Conservation (phyloP, 371 early-diverging fungal genomes). For the Blyttiomyces sp. region DNA sequence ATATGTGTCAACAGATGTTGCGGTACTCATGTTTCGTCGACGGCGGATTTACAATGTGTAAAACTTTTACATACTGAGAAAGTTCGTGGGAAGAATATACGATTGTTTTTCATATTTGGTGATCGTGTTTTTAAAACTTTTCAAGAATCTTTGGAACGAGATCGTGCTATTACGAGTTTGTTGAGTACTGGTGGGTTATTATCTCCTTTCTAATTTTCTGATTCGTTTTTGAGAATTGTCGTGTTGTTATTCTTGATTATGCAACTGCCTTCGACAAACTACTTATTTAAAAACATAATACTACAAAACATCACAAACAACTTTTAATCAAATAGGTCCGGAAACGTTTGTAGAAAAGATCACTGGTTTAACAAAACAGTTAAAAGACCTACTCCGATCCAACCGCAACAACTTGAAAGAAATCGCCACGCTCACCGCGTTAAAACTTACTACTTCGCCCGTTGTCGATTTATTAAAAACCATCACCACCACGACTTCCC, state of each 20-base stretch:
- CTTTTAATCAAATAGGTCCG: slow-evolving; percentile 40
- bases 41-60: slow-evolving; percentile 62
- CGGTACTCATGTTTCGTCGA: slow-evolving; percentile 67
- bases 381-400: slow-evolving; percentile 39
- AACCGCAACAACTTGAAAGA: slow-evolving; percentile 49
- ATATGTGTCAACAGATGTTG: slow-evolving; percentile 64
- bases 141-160: slow-evolving; percentile 44
- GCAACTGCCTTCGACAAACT: no score
- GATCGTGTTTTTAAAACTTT: slow-evolving; percentile 56
- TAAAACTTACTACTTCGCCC: slow-evolving; percentile 24
- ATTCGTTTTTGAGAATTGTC: background rate
- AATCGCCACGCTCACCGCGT: slow-evolving; percentile 46
- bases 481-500: background rate
- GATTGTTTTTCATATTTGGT: slow-evolving; percentile 67
- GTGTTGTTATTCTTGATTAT: background rate
- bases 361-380: slow-evolving; percentile 41
- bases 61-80: slow-evolving; percentile 66
- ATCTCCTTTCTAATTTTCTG: no score
- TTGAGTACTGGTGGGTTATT: slow-evolving; percentile 33
- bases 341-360: slow-evolving; percentile 61
- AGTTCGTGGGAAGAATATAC: slow-evolving; percentile 59
- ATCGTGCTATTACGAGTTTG: slow-evolving; percentile 47
- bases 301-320: no score
- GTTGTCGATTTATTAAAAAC: background rate
- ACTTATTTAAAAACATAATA: no score